Evolutionary conservation across 768 basidiomycete species (phyloP), one percentile per base, ranked within the genome.

Genomic region (Termitomyces sp.): DNA sequence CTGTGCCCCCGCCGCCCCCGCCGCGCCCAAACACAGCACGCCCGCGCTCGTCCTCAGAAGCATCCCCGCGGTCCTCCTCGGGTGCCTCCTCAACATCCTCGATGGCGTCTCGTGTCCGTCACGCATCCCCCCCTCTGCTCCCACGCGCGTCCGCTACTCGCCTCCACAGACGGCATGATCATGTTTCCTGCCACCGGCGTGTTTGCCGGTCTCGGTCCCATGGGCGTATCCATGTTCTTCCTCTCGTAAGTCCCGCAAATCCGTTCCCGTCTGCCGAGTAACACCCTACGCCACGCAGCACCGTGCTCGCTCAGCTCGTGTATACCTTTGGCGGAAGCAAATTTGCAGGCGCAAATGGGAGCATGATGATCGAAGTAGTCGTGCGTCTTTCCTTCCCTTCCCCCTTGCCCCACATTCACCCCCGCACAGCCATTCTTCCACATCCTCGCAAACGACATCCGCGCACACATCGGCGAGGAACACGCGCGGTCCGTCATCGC

Each of bases 281-380:
- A 16, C 18, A 8, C n/a, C n/a, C n/a, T n/a, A n/a, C 41, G 16
- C 8, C n/a, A 6, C 14, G 14, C 49, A 88, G 87, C 5, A 83
- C 92, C 30, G 76, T 93, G 53, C 70, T 96, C 38, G 78, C 94
- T 0, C 96, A 98, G 68, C 74, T 97, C 26, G 82, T 89, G 0
- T 98, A 93, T 71, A 88, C 90, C 1, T 71, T 87, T 9, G 95
- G 94, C 5, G 96, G 91, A 4, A 94, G 90, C 64, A 87, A 86
- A 26, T 97, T 99, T 70, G 86, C 86, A 9, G 92, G 91, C 52
- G 93, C 89, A 2, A 95, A 93, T 72, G 93, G 91, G 6, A 93
- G 91, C 63, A 94, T 95, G 94, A 97, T 98, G 94, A 98, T 99
- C 61, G 96, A 98, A 74, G 93, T 95, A 12, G 95, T 98, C 64